A percentile compares a stretch with the other conserved stretches of the same genome.
Evolutionary conservation across 2,329 filamentous ascomycete genomes (phyloP).

Genomic region (Furcasterigmium sp.): DNA sequence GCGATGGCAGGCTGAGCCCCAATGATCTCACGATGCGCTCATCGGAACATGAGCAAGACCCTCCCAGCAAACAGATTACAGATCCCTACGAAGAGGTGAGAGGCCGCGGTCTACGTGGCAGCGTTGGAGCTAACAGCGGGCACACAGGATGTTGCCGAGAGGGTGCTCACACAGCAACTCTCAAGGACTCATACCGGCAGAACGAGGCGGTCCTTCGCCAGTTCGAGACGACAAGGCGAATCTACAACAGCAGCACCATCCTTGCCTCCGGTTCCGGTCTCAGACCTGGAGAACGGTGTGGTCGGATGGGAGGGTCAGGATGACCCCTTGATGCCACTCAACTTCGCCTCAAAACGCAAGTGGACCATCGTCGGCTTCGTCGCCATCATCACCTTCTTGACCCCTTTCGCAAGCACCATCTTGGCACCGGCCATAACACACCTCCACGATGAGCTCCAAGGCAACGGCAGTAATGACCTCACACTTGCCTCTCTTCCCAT

Average conservation of each 20-base stretch:
- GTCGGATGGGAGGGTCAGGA: conserved; percentile 56
- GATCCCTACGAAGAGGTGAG: conserved; percentile 3
- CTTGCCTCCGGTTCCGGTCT: conserved; percentile 34
- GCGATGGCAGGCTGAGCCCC: neutral
- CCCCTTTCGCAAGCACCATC: conserved; percentile 60
- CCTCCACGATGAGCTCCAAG: conserved; percentile 39
- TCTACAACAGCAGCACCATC: conserved; percentile 22
- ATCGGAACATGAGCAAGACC: neutral
- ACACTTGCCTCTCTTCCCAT: conserved; percentile 48
- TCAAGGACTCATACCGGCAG: neutral
- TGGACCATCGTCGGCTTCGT: conserved; percentile 53
- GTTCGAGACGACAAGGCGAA: conserved; percentile 12
- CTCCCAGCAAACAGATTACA: neutral
- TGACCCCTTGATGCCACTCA: conserved; percentile 54
- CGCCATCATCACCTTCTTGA: conserved; percentile 58
- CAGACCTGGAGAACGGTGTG: conserved; percentile 45
- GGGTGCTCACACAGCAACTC: conserved; percentile 12
- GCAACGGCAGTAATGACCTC: conserved; percentile 27
- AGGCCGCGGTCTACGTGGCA: neutral
- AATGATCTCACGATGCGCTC: neutral
- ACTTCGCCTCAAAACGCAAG: conserved; percentile 50
- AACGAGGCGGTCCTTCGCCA: conserved; percentile 12
- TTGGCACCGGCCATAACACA: conserved; percentile 41
- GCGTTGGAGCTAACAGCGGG: neutral
- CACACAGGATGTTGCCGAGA: conserved; percentile 2